Evolutionary conservation across 108 stramenopile species (phyloP), one percentile per base, ranked within the genome.

Genomic region (Nitzschia sp.): DNA sequence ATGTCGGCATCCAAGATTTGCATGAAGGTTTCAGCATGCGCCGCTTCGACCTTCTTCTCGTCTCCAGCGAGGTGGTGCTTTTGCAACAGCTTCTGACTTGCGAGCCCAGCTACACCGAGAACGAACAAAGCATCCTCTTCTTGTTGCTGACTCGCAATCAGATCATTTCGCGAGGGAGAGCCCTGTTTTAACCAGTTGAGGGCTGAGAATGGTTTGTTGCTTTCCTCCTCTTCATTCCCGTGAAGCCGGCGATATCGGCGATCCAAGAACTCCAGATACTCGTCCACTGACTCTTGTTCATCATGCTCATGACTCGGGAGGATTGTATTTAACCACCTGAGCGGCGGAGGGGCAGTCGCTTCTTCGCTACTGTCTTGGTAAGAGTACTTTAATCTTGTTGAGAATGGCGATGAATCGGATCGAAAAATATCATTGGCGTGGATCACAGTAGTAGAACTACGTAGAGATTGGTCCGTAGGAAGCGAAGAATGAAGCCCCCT

Each of bases 261-360:
- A 60, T 83, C 75, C 19, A 83, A 59, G 38, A 75, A 83, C 51
- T 83, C 77, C 19, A 83, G 66, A 36, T 83, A 83, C 13, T 74
- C 67, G 60, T 83, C 82, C 6, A 83, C 77, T 19, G 29, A 63
- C 23, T 78, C 54, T 65, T 81, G 80, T 28, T 81, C 66, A 11
- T 64, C 42, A 3, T 46, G 32, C 31, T 60, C 42, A 21, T 54
- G 21, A 18, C n/a, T 19, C 36, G 35, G 35, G 36, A 38, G 42
- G 19, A 38, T 24, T 42, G 23, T 9, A 21, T 38, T 19, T 3
- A 30, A 24, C 60, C 60, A 61, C n/a, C n/a, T 51, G 6, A 61
- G 13, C 3, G 36, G 33, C n/a, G 32, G 17, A 19, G 17, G 8
- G n/a, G 33, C 19, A 11, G 36, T 25, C 42, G 60, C 8, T 61